phyloP scores from a whole-genome alignment of 805 yeast species.

The Jamesozyma hellenica region DNA sequence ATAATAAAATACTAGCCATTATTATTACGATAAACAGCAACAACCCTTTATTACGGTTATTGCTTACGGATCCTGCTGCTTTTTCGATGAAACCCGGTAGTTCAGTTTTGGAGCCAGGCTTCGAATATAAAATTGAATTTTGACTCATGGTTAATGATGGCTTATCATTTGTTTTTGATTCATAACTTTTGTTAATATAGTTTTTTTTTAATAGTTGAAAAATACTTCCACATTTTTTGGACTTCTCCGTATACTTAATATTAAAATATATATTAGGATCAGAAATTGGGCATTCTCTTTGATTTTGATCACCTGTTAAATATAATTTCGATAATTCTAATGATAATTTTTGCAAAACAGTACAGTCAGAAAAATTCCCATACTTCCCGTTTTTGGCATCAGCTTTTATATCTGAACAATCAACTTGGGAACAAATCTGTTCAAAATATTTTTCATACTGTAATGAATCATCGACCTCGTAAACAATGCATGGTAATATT shows the following conservation, averaged over 20 bases:
- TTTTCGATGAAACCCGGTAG: not conserved
- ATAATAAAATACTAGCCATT: too few species aligned
- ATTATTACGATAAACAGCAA: too few species aligned
- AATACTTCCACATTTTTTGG: not conserved
- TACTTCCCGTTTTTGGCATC: conserved; percentile 51
- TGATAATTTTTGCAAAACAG: conserved; percentile 51
- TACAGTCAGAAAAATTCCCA: conserved; percentile 62
- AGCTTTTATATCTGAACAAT: conserved; percentile 50
- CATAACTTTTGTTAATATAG: too few species aligned
- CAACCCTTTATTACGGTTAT: too few species aligned
- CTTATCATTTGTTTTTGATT: not conserved
- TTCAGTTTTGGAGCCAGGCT: not conserved
- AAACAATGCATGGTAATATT: conserved; percentile 48
- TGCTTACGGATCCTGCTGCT: not conserved
- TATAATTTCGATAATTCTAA: conserved; percentile 51
- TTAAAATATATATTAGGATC: conserved; percentile 19
- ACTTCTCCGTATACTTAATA: not conserved
- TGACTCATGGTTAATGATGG: not conserved
- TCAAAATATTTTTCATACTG: conserved; percentile 50
- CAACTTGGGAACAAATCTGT: conserved; percentile 45
- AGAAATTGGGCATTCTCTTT: conserved; percentile 21
- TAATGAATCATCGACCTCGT: conserved; percentile 34
- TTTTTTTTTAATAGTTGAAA: too few species aligned
- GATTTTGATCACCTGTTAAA: conserved; percentile 36
- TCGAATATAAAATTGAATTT: not conserved